Percentiles rank a stretch among this genome's conserved stretches.
Conservation (phyloP, 192 early-diverging fungal species). For the Gigaspora rosea region DNA sequence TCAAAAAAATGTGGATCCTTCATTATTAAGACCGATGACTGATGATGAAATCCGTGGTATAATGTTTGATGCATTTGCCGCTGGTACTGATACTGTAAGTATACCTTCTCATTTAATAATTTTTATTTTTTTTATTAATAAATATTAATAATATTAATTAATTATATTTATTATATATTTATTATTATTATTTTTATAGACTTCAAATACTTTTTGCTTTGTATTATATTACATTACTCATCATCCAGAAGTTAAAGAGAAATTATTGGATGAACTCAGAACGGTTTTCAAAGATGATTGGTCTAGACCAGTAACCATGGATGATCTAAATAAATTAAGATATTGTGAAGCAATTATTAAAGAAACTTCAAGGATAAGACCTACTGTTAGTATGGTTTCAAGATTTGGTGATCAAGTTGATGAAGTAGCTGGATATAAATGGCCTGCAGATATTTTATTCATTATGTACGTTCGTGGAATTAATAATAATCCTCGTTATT, state of each 20-base stretch:
- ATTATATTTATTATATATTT: not conserved
- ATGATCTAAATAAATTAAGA: conserved; percentile 6
- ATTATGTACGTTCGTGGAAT: not conserved
- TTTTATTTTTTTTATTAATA: not conserved
- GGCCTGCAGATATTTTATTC: not conserved
- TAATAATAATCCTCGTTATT: not conserved
- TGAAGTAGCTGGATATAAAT: conserved; percentile 21
- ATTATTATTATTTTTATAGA: not conserved
- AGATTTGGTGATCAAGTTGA: not conserved
- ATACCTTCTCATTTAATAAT: not conserved
- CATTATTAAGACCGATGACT: conserved; percentile 12
- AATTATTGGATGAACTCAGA: not conserved
- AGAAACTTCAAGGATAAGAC: not conserved
- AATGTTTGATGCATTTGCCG: conserved; percentile 8
- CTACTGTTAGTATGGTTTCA: not conserved
- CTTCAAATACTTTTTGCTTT: not conserved
- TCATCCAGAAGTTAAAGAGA: conserved; percentile 16
- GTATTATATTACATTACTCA: conserved; percentile 17
- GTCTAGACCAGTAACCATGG: not conserved
- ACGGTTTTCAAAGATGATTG: not conserved
- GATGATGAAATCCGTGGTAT: conserved; percentile 19
- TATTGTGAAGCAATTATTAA: conserved; percentile 5
- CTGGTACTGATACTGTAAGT: conserved; percentile 10
- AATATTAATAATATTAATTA: not conserved
- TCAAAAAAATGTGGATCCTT: conserved; percentile 5